Base-by-base conservation (phyloP, 2,329 filamentous ascomycete species). In the Aspergillus persii region DNA sequence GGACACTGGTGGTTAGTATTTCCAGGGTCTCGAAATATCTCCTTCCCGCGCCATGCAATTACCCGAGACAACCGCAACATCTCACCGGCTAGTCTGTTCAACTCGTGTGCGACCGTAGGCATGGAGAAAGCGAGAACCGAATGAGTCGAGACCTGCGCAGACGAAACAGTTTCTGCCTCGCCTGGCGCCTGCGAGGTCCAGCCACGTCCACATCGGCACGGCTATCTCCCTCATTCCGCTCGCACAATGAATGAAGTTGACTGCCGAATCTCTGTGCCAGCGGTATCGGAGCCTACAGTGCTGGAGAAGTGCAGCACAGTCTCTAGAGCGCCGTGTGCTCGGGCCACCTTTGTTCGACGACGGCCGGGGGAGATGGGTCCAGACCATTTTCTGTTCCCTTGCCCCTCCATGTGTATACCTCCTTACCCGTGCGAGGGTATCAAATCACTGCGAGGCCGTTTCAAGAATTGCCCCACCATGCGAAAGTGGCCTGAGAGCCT, bases 41-140 rank as follows among this genome's bases (percentile, higher is more conserved):
- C 29, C 11, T 46, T 56, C n/a, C 33, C 50, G 26, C 27, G 30
- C 12, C 50, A 51, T 60, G 58, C 54, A 60, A 53, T 53, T 60
- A 57, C 58, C 58, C 58, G 58, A 60, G 58, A 60, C 54, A 60
- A 49, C 50, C 47, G 54, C 54, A 41, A 47, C 52, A 51, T 31
- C 44, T 18, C 33, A 39, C 41, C 27, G 48, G 23, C 47, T 31
- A n/a, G 15, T n/a, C 33, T 29, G 39, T 29, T 53, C 54, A 41
- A 50, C 41, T 31, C 44, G 54, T 52, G 27, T 50, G 50, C 36
- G 51, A 49, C 50, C 26, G 12, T 33, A n/a, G 26, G 44, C 12
- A 36, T 44, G 33, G 39, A 47, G 41, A 30, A n/a, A n/a, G 50
- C 53, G 15, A 49, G 33, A 44, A 4, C 18, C 53, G 27, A 50